Evolutionary conservation across 2,329 filamentous ascomycete genomes (phyloP).

Genomic region (Lachnellula occidentalis): DNA sequence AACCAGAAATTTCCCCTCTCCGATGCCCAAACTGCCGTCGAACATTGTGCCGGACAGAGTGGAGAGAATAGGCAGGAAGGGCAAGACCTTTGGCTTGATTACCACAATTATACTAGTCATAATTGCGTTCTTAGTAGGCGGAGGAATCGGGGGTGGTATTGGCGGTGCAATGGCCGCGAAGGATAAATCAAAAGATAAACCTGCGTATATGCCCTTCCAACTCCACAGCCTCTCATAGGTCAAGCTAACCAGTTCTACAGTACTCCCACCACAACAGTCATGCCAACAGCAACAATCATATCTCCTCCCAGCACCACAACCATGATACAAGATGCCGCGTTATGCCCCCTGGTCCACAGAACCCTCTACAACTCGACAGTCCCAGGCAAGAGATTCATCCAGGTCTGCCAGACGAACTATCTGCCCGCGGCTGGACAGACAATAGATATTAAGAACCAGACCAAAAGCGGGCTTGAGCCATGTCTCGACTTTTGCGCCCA

Average conservation of each 20-base stretch:
- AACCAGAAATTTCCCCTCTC: slow-evolving; percentile 1
- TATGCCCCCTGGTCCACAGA: slow-evolving; percentile 17
- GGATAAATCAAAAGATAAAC: slow-evolving; percentile 10
- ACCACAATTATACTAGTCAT: slow-evolving; percentile 8
- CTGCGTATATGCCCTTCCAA: not conserved
- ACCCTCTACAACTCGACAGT: slow-evolving; percentile 13
- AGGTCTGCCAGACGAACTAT: slow-evolving; percentile 14
- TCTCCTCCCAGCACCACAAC: slow-evolving; percentile 6
- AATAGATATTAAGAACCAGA: slow-evolving; percentile 17
- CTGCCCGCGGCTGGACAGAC: slow-evolving; percentile 3
- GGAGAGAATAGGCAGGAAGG: not conserved
- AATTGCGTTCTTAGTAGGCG: slow-evolving; percentile 14
- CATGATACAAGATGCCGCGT: slow-evolving; percentile 14
- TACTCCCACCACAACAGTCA: not conserved
- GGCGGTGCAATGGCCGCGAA: slow-evolving; percentile 9
- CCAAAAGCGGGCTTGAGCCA: slow-evolving; percentile 5
- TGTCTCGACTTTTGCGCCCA: slow-evolving; percentile 18
- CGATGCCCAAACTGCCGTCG: not conserved
- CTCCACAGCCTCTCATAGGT: not conserved
- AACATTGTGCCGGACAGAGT: not conserved
- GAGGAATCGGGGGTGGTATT: slow-evolving; percentile 16
- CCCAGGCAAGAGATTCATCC: slow-evolving; percentile 11
- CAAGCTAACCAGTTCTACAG: not conserved
- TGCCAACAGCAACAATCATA: slow-evolving; percentile 3
- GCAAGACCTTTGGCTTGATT: slow-evolving; percentile 3